Evolutionary conservation across 2,329 filamentous ascomycete genomes (phyloP), one percentile per base, ranked within the genome.

Genomic region (Hymenoscyphus repandus): DNA sequence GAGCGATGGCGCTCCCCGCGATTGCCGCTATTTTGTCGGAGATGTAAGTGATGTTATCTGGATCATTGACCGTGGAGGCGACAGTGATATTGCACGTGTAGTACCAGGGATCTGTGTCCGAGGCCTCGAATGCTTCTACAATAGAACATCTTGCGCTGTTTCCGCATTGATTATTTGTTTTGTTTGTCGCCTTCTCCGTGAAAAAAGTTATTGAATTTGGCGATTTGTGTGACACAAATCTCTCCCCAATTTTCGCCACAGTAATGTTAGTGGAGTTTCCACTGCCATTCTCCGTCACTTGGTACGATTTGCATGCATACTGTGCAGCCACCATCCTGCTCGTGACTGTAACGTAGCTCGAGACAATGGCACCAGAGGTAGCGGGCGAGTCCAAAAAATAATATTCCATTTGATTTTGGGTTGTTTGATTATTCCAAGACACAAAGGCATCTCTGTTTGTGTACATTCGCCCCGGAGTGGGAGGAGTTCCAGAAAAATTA

Each of bases 31-130:
- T 64, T 17, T 64, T 53, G 39, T 61, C 56, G 31, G 69, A 68
- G 15, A 73, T 61, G 1, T 57, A 49, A 3, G 62, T 62, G 6
- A 58, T 40, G 12, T 61, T 61, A 1, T 49, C 12, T 0, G 51
- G 33, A 47, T 64, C 63, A 13, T 64, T 60, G 45, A 72, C 68
- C 1, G 72, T 71, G 2, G 55, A 17, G 0, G 60, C 61, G 4
- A 74, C 45, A 0, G 64, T 69, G 13, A 71, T 62, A 45, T 72
- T 68, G 60, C 72, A 74, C 12, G 47, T 52, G 58, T 74, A 74
- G 50, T 66, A 72, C 70, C 70, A 74, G 0, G 71, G 62, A 4
- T 66, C 49, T 1, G 51, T 62, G 13, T 47, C 18, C 0, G 67
- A 70, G 1, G 70, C 63, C 50, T 74, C 71, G 13, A 74, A 70